Conservation (phyloP, 768 basidiomycete species). For the Pisolithus microcarpus region DNA sequence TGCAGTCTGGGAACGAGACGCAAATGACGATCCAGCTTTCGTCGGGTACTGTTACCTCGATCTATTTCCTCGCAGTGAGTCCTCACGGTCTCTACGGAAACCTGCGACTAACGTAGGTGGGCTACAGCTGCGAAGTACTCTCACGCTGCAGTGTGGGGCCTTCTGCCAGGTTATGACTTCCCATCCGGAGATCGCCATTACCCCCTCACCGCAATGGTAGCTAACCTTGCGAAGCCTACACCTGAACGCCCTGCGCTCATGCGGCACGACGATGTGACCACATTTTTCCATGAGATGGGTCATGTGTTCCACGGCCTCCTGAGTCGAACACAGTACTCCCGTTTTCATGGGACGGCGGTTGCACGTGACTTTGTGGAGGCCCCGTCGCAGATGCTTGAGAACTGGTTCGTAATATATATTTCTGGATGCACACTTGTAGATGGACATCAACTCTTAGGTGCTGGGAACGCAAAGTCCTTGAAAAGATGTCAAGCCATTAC, state of each 20-base stretch:
- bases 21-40: conserved; percentile 64
- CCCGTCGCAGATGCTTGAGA: conserved; percentile 88
- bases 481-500: conserved; percentile 74
- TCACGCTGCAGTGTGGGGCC: conserved; percentile 81
- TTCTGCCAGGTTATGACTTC: conserved; percentile 59
- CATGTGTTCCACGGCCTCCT: conserved; percentile 67
- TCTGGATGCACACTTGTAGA: not conserved
- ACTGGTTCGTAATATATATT: conserved; percentile 46
- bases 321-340: conserved; percentile 58
- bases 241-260: conserved; percentile 75
- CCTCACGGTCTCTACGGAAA: not conserved
- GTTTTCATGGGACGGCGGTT: conserved; percentile 81
- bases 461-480: conserved; percentile 74
- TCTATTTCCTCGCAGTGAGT: conserved; percentile 71
- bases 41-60: conserved; percentile 85
- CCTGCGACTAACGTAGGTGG: not conserved
- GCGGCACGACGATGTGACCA: conserved; percentile 83
- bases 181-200: conserved; percentile 56
- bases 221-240: conserved; percentile 82
- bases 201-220: conserved; percentile 81
- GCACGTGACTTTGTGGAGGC: conserved; percentile 85
- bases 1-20: conserved; percentile 76
- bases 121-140: conserved; percentile 65
- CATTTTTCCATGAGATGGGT: conserved; percentile 90
- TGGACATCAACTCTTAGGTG: conserved; percentile 39